Conservation (phyloP, 192 early-diverging fungal species). For the Chytriomyces sp. region DNA sequence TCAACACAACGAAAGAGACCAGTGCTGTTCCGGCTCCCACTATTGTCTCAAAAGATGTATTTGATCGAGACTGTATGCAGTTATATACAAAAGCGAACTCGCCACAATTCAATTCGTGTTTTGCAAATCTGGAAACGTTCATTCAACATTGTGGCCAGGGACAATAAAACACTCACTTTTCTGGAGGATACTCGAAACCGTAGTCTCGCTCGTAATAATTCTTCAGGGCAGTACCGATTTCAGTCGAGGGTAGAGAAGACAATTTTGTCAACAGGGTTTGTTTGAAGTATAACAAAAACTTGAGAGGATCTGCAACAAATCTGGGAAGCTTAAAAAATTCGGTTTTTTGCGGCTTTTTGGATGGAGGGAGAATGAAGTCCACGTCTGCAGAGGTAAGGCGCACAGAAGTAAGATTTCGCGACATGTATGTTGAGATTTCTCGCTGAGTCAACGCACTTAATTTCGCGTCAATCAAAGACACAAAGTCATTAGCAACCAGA, state of each 20-base stretch:
- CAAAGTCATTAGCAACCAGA: conserved; percentile 64
- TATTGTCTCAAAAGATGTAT: conserved; percentile 35
- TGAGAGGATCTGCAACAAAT: conserved; percentile 55
- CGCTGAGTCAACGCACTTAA: conserved; percentile 63
- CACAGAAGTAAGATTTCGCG: conserved; percentile 58
- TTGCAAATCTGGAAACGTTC: conserved; percentile 1
- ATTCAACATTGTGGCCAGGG: neutral
- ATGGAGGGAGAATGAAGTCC: conserved; percentile 72
- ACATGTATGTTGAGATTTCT: conserved; percentile 65
- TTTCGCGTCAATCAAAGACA: conserved; percentile 63
- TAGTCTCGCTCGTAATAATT: conserved; percentile 33
- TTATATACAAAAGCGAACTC: conserved; percentile 58
- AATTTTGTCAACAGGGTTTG: conserved; percentile 60
- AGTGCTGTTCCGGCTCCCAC: conserved; percentile 49
- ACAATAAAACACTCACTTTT: neutral
- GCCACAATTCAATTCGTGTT: conserved; percentile 38
- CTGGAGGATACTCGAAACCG: conserved; percentile 14
- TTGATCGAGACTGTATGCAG: conserved; percentile 31
- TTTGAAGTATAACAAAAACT: conserved; percentile 66
- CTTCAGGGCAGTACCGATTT: conserved; percentile 35
- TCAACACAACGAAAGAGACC: conserved; percentile 40
- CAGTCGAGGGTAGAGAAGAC: conserved; percentile 35
- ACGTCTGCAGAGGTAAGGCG: conserved; percentile 72
- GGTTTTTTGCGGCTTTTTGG: conserved; percentile 38
- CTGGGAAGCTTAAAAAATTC: conserved; percentile 53